A percentile compares a stretch with the other conserved stretches of the same genome.
Evolutionary conservation across 148 eudicot species (phyloP).

Genomic region (Dianthus caryophyllus): DNA sequence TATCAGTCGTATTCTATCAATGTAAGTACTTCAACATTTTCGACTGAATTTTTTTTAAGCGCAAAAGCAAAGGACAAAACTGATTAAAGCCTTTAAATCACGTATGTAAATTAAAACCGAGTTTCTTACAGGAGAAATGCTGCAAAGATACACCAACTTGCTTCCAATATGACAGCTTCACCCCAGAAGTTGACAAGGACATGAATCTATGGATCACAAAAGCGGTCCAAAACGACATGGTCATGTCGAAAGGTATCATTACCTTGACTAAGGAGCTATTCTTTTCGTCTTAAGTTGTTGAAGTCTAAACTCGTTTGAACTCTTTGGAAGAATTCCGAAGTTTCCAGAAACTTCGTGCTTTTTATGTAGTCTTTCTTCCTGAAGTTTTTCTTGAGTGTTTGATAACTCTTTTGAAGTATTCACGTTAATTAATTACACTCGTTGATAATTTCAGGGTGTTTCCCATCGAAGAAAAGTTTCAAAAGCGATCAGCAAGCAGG

Average conservation of each 20-base stretch:
- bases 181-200: conserved; percentile 33
- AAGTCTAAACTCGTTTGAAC: too few relatives aligned
- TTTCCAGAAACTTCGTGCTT: too few relatives aligned
- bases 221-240: conserved; percentile 13
- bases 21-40: conserved; percentile 21
- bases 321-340: too few relatives aligned
- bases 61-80: too few relatives aligned
- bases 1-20: conserved; percentile 19
- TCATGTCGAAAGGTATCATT: conserved; percentile 30
- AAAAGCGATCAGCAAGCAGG: conserved; percentile 31
- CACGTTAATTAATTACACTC: background rate
- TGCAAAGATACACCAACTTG: conserved; percentile 26
- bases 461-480: conserved; percentile 31
- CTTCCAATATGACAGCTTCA: conserved; percentile 23
- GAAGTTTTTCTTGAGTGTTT: too few relatives aligned
- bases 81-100: too few relatives aligned
- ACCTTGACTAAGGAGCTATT: too few relatives aligned
- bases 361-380: too few relatives aligned
- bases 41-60: too few relatives aligned
- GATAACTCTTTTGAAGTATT: too few relatives aligned
- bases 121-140: conserved; percentile 20
- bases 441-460: conserved; percentile 30
- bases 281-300: too few relatives aligned
- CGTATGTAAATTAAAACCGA: too few relatives aligned
- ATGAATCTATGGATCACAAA: conserved; percentile 29